Evolutionary conservation across 768 basidiomycete genomes (phyloP).

Genomic region (Panus rudis): DNA sequence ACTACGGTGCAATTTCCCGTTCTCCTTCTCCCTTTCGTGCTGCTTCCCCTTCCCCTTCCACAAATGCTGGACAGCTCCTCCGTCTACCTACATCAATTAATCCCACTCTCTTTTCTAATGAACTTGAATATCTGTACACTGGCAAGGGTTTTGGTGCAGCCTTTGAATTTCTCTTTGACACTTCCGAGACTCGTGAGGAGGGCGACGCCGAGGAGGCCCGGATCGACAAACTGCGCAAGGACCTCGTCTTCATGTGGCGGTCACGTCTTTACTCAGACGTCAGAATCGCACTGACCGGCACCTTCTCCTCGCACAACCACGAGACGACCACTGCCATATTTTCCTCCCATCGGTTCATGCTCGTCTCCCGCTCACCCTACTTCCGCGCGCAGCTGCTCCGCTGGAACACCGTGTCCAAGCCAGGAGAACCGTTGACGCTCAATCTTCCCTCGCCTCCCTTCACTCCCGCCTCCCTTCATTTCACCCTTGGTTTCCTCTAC

Average conservation of each 20-base stretch:
- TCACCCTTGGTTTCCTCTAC: constrained; percentile 91
- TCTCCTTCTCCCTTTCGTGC: constrained; percentile 39
- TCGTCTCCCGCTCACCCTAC: constrained; percentile 84
- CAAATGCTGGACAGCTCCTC: constrained; percentile 39
- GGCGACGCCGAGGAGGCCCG: constrained; percentile 47
- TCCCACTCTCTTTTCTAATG: constrained; percentile 77
- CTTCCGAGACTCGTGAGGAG: constrained; percentile 33
- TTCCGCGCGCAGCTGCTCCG: constrained; percentile 76
- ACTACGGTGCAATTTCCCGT: constrained; percentile 32
- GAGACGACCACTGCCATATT: constrained; percentile 78
- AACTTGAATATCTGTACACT: constrained; percentile 93
- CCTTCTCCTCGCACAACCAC: constrained; percentile 54
- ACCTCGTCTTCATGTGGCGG: constrained; percentile 95
- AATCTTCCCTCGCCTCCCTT: constrained; percentile 88
- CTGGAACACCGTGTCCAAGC: constrained; percentile 41
- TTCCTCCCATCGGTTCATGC: constrained; percentile 88
- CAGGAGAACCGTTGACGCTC: constrained; percentile 48
- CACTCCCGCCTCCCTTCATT: constrained; percentile 89
- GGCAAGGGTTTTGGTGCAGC: constrained; percentile 84
- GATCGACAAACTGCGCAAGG: constrained; percentile 83
- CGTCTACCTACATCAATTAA: constrained; percentile 64
- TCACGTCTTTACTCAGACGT: constrained; percentile 91
- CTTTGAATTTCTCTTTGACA: constrained; percentile 82
- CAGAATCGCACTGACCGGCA: constrained; percentile 69
- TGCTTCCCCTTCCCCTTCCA: constrained; percentile 38